Conservation (phyloP, 257 asterid species). For the Capsicum pubescens region DNA sequence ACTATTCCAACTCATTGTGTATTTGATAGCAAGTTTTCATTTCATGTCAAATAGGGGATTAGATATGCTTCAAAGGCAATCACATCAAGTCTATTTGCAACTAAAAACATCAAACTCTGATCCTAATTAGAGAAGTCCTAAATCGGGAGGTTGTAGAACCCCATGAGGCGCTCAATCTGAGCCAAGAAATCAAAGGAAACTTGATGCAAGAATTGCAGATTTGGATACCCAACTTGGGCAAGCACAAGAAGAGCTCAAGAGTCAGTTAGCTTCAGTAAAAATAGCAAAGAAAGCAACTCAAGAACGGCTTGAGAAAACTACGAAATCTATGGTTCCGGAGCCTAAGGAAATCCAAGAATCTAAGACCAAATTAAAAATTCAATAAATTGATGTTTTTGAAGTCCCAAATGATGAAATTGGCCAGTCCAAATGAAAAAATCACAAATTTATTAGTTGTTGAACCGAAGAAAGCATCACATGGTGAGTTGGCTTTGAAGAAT, state of each 20-base stretch:
- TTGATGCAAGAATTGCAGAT: conserved; percentile 79
- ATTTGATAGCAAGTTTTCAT: neutral
- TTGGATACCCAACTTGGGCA: conserved; percentile 93
- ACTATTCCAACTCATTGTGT: neutral
- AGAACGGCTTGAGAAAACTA: conserved; percentile 60
- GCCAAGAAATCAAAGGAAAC: conserved; percentile 69
- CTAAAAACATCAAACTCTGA: conserved; percentile 72
- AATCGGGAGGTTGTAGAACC: conserved; percentile 54
- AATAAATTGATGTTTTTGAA: neutral
- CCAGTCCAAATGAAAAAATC: conserved; percentile 41
- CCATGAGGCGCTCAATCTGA: conserved; percentile 64
- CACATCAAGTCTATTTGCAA: conserved; percentile 58
- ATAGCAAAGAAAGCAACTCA: conserved; percentile 70
- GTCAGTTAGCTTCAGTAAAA: conserved; percentile 68
- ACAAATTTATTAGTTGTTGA: conserved; percentile 32
- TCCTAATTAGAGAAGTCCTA: conserved; percentile 77
- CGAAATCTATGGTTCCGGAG: conserved; percentile 42
- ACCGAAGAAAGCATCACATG: conserved; percentile 41
- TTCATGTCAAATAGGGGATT: conserved; percentile 48
- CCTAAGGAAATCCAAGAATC: conserved; percentile 37
- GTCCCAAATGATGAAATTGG: neutral
- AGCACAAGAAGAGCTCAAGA: conserved; percentile 84
- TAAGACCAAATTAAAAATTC: conserved; percentile 29
- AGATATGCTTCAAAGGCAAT: conserved; percentile 74
- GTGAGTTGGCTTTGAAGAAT: conserved; percentile 59